Base-by-base conservation (phyloP, 2,329 filamentous ascomycete species). In the Xylaria sp. region DNA sequence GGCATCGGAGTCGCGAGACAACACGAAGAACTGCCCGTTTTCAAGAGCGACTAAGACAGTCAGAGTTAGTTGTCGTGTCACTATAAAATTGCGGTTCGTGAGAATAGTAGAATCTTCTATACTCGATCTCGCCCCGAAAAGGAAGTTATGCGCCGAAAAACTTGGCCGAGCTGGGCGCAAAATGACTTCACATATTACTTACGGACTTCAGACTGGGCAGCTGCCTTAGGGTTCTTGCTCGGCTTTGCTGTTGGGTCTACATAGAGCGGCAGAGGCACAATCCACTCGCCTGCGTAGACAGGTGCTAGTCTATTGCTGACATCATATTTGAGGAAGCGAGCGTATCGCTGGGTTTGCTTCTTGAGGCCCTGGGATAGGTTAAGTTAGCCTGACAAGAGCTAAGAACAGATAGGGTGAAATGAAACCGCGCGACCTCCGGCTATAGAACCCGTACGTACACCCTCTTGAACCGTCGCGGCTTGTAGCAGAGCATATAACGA, bases 191-290 rank as follows among this genome's bases (percentile, higher is more conserved):
- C n/a, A n/a, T n/a, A n/a, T n/a, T n/a, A n/a, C n/a, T n/a, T n/a
- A n/a, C n/a, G 85, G 31, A 92, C 83, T 71, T 91, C 89, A 1
- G 86, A 89, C 73, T 91, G 88, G 0, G 85, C 85, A 1, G 90
- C 88, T 1, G 86, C 83, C 56, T 80, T 71, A n/a, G 70, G 70
- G 27, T 73, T 77, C 57, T 73, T 72, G 17, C 80, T 79, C 15
- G 80, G 77, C 46, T 82, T 82, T 54, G 79, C 77, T 11, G 76
- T 79, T 7, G 80, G 79, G 67, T 86, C 81, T 4, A 75, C 73
- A 68, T 83, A 88, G 3, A 83, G 75, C 1, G 90, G 88, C 11
- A 92, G 79, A 4, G 84, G 83, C 3, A 92, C 87, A 2, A 89
- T 84, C 72, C 87, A 90, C 73, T 92, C 88, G 44, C 83, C 81